Evolutionary conservation across 1,284 basidiomycete species (phyloP).

Genomic region (Neotropicomus parvogracilis): DNA sequence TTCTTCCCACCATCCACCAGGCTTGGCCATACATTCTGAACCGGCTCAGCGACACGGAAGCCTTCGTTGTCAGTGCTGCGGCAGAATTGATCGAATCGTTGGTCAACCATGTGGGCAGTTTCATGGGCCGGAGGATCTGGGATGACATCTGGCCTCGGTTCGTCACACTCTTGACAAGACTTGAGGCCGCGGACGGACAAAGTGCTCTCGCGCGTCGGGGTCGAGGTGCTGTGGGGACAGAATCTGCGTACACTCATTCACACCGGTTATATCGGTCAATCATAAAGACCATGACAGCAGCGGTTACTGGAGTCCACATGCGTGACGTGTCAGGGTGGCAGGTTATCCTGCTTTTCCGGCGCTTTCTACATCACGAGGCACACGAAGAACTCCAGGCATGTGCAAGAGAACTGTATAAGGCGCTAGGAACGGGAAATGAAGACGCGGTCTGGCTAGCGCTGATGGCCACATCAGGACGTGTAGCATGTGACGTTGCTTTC

Average conservation of each 20-base stretch:
- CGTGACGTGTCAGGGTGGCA: slow-evolving; percentile 77
- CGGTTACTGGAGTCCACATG: slow-evolving; percentile 60
- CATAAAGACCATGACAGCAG: slow-evolving; percentile 65
- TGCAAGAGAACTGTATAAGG: slow-evolving; percentile 63
- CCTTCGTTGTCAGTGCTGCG: slow-evolving; percentile 75
- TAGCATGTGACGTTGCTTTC: slow-evolving; percentile 45
- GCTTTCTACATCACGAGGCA: slow-evolving; percentile 64
- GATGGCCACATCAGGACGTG: slow-evolving; percentile 48
- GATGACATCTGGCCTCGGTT: slow-evolving; percentile 91
- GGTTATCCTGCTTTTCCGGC: slow-evolving; percentile 65
- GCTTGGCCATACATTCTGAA: slow-evolving; percentile 90
- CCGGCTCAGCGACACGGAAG: slow-evolving; percentile 67
- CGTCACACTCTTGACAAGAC: slow-evolving; percentile 50
- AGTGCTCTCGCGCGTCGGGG: slow-evolving; percentile 63
- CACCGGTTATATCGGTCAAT: slow-evolving; percentile 74
- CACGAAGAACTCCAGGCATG: slow-evolving; percentile 71
- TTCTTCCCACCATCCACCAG: slow-evolving; percentile 79
- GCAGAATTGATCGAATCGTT: slow-evolving; percentile 69
- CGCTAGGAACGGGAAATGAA: slow-evolving; percentile 57
- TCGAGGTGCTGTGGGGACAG: slow-evolving; percentile 50
- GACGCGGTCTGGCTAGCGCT: slow-evolving; percentile 84
- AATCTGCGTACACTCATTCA: slow-evolving; percentile 71
- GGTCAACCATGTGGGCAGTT: slow-evolving; percentile 66
- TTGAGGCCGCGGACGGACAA: slow-evolving; percentile 57
- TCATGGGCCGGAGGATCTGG: slow-evolving; percentile 80